These are phyloP conservation scores for Tirmania nivea DNA, from an alignment of 495 filamentous ascomycete species.

Conservation along the genomic window DNA sequence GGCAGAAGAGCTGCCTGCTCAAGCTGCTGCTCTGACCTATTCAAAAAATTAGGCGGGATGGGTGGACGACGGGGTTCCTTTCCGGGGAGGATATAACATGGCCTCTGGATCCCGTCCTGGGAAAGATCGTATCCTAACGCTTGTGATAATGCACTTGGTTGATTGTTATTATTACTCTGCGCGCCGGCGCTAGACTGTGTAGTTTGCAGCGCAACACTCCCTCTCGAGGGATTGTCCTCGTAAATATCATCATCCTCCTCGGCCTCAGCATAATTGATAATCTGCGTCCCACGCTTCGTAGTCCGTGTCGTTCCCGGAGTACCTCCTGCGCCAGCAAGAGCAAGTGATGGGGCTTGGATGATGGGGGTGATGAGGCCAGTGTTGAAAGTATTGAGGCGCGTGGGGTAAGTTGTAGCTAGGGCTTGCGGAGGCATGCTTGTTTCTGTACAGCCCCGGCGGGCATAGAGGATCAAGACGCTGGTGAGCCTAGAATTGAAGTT, in stretches of 20 bases:
- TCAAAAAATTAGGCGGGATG: background rate
- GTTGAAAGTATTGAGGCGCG: slow-evolving; percentile 70
- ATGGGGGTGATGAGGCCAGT: slow-evolving; percentile 85
- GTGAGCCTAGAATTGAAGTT: no score
- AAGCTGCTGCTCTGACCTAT: slow-evolving; percentile 46
- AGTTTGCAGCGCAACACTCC: background rate
- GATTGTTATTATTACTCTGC: background rate
- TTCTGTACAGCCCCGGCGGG: background rate
- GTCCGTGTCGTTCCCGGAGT: slow-evolving; percentile 53
- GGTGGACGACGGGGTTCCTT: background rate
- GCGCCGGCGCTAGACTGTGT: background rate
- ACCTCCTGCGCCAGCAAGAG: slow-evolving; percentile 33
- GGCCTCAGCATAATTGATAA: slow-evolving; percentile 94
- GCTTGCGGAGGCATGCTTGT: slow-evolving; percentile 31
- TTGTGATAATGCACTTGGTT: slow-evolving; percentile 2
- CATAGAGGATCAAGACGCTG: no score
- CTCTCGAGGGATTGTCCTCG: slow-evolving; percentile 51
- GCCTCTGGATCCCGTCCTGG: slow-evolving; percentile 49
- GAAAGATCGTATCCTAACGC: slow-evolving; percentile 4
- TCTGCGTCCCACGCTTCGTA: slow-evolving; percentile 87
- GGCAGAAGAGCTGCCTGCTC: slow-evolving; percentile 70
- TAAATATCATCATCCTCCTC: slow-evolving; percentile 88
- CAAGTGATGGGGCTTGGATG: slow-evolving; percentile 38
- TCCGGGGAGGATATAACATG: slow-evolving; percentile 35
- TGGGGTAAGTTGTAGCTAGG: slow-evolving; percentile 77